Conservation (phyloP, 2,329 filamentous ascomycete genomes). For the Pseudogymnoascus verrucosus region DNA sequence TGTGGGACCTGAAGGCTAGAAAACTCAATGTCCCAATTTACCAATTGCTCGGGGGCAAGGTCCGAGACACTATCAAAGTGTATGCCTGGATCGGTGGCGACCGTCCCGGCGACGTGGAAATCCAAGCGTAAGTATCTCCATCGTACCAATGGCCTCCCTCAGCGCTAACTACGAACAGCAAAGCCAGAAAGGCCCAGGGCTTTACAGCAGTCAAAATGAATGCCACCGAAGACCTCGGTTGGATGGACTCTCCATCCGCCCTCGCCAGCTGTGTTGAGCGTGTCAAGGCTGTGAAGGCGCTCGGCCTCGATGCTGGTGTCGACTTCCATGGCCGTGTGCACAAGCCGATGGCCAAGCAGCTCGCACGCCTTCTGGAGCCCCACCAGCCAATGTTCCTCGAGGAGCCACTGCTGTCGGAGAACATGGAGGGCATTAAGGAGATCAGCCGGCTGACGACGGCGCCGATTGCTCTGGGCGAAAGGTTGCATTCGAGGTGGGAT, state of each 20-base stretch:
- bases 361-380: constrained; percentile 59
- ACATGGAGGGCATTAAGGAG: constrained; percentile 55
- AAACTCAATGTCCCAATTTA: constrained; percentile 61
- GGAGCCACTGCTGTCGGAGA: constrained; percentile 63
- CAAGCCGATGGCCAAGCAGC: constrained; percentile 73
- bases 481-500: constrained; percentile 66
- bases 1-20: constrained; percentile 69
- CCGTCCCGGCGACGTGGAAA: constrained; percentile 56
- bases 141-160: neutral
- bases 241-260: constrained; percentile 63
- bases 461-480: constrained; percentile 65
- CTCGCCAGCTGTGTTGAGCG: constrained; percentile 58
- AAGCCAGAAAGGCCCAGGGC: constrained; percentile 50
- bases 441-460: constrained; percentile 47
- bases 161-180: constrained; percentile 31
- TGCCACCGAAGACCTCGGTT: constrained; percentile 65
- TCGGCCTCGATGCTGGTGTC: constrained; percentile 65
- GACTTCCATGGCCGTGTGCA: constrained; percentile 74
- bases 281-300: constrained; percentile 57
- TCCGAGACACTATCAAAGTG: constrained; percentile 61
- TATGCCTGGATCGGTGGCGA: constrained; percentile 77
- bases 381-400: constrained; percentile 68
- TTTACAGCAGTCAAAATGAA: constrained; percentile 72
- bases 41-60: constrained; percentile 65
- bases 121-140: constrained; percentile 43